Evolutionary conservation across 2,329 filamentous ascomycete species (phyloP), one percentile per base, ranked within the genome.

Genomic region (Ophioceras dolichostomum): DNA sequence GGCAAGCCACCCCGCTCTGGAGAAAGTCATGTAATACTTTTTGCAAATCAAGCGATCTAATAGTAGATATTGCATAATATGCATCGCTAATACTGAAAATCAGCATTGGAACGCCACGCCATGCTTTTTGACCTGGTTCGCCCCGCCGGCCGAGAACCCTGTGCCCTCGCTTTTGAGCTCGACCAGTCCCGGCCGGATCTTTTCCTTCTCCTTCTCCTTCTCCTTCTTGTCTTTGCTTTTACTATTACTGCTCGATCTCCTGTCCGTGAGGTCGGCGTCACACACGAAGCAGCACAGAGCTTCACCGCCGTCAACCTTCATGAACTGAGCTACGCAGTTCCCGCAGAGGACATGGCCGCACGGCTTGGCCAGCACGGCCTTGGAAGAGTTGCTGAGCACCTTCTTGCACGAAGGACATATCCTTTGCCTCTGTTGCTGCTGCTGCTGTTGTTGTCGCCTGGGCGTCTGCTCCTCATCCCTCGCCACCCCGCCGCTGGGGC

Each of bases 321-420:
- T 79, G 57, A 96, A 94, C 51, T 87, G 83, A 38, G 79, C 73
- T 13, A 88, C 80, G 51, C 89, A 95, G 28, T 73, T 79, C 49
- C 83, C 80, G 58, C 89, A 98, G 17, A 95, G 60, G 1, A 96
- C 87, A 54, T 98, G 89, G 0, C 89, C 89, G 50, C 89, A 98
- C 0, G 84, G 83, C 54, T 85, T 88, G 2, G 84, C 79, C 36
- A 95, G 65, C 55, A 88, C 75, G 1, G 88, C 84, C 53, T 82
- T 84, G 4, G 83, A 83, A 3, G 83, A 72, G 53, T 96, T 96
- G 33, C 75, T 82, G 10, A 96, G 67, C 1, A 65, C 70, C 58
- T 93, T 94, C 46, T 82, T 77, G 60, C 89, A 98, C 32, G 82
- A 80, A 0, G 91, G 91, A 56, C 89, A 98, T 35, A 81, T 51